Evolutionary conservation across 768 basidiomycete species (phyloP), one percentile per base, ranked within the genome.

Genomic region (Termitomyces sp.): DNA sequence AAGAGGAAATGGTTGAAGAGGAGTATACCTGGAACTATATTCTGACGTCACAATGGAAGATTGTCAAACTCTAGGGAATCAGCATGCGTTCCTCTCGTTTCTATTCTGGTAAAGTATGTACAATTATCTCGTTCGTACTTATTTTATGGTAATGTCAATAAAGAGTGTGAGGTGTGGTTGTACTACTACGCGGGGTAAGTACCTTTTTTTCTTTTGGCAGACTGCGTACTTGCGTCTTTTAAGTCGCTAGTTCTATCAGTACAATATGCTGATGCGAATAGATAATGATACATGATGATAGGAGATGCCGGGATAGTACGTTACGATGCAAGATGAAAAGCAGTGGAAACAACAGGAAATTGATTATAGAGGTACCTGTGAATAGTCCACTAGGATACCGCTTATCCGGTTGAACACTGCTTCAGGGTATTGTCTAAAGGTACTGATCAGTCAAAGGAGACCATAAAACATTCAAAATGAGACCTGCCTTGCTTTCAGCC

Each of bases 331-430:
- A 37, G 35, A 21, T 38, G 35, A 29, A 48, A 46, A 46, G 45
- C 45, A 47, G 11, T 34, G 31, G 12, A 32, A 48, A 45, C 27
- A 23, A 53, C 43, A 25, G 29, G 29, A 29, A 7, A 27, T 9
- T n/a, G 45, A 64, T 67, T 55, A 70, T 37, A 69, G 64, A 1
- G 82, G 76, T 12, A 82, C 73, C 42, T 78, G 73, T 6, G 84
- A 75, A 57, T 88, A 85, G 67, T 89, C 87, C n/a, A 85, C 77
- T 77, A 90, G 80, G 68, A 92, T 88, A 12, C 89, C 89, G 54
- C 87, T 84, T 60, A 92, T 90, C 44, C 90, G 84, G 67, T 85
- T 85, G 65, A 82, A 87, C 54, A 92, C 90, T 9, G 89, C 89
- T 47, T 83, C 83, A 4, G 90, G 90, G 71, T 87, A 91, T 73